phyloP scores from a whole-genome alignment of 2,329 filamentous ascomycete species.

The Verticillium nubilum region DNA sequence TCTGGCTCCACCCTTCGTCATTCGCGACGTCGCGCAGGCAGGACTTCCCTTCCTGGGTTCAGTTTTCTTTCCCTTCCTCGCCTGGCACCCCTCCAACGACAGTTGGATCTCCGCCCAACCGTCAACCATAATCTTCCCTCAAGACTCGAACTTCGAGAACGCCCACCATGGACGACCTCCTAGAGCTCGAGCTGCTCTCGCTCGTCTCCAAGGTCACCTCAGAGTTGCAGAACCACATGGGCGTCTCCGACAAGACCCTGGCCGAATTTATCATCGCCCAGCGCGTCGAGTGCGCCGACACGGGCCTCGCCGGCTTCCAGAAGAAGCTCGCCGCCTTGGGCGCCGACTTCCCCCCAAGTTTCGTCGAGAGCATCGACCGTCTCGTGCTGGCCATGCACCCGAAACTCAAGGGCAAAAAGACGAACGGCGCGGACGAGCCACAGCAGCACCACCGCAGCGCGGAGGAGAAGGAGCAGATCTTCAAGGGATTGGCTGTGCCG shows the following conservation, averaged over 20 bases:
- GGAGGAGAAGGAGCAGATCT: slow-evolving; percentile 78
- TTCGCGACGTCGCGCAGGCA: not conserved
- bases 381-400: slow-evolving; percentile 87
- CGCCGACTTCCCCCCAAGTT: slow-evolving; percentile 75
- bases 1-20: not conserved
- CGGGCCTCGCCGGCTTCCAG: slow-evolving; percentile 64
- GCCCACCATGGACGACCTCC: slow-evolving; percentile 75
- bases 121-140: not conserved
- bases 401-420: slow-evolving; percentile 64
- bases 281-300: slow-evolving; percentile 65
- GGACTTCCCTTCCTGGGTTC: not conserved
- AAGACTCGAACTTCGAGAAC: not conserved
- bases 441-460: slow-evolving; percentile 31
- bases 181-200: slow-evolving; percentile 86
- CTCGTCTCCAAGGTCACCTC: slow-evolving; percentile 92
- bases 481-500: slow-evolving; percentile 81
- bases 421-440: slow-evolving; percentile 27
- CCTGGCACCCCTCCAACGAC: not conserved
- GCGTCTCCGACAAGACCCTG: slow-evolving; percentile 87
- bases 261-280: slow-evolving; percentile 95
- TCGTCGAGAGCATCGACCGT: slow-evolving; percentile 88
- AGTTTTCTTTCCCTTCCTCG: not conserved
- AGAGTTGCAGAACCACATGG: slow-evolving; percentile 90
- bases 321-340: slow-evolving; percentile 68
- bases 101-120: not conserved